These are phyloP conservation scores for Coleophoma cylindrospora DNA, from an alignment of 2,329 filamentous ascomycete species.

Conservation along the genomic window DNA sequence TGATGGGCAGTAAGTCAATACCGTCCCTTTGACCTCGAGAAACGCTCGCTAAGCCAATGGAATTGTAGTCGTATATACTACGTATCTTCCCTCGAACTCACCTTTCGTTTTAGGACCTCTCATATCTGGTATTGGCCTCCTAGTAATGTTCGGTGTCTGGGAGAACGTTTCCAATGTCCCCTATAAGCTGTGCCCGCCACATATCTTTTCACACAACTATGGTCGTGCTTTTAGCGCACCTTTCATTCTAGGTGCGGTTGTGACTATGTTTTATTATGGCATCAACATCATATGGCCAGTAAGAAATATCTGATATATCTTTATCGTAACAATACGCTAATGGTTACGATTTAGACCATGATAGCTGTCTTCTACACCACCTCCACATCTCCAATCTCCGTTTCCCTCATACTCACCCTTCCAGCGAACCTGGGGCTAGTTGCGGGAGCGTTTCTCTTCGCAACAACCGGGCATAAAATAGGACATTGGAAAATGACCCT, in stretches of 20 bases:
- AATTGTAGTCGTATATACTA: too few relatives aligned
- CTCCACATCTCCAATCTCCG: neutral
- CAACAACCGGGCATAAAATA: neutral
- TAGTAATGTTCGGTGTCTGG: neutral
- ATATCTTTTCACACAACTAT: neutral
- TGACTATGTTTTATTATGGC: conserved; percentile 48
- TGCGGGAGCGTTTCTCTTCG: neutral
- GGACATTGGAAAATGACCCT: neutral
- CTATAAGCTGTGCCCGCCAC: neutral
- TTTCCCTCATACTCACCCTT: neutral
- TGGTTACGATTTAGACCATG: conserved; percentile 27
- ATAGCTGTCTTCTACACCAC: conserved; percentile 35
- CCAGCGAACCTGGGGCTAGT: neutral
- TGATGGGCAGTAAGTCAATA: too few relatives aligned
- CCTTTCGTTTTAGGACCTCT: too few relatives aligned
- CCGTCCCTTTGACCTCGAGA: too few relatives aligned
- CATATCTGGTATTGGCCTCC: too few relatives aligned
- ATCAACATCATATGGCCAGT: conserved; percentile 38
- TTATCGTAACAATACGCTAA: too few relatives aligned
- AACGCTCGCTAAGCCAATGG: too few relatives aligned
- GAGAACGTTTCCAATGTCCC: neutral
- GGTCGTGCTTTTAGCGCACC: conserved; percentile 43
- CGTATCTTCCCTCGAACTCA: too few relatives aligned
- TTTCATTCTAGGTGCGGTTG: conserved; percentile 36
- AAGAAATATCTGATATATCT: too few relatives aligned